Evolutionary conservation across 768 basidiomycete genomes (phyloP), one percentile per base, ranked within the genome.

Genomic region (Scleroderma bovista): DNA sequence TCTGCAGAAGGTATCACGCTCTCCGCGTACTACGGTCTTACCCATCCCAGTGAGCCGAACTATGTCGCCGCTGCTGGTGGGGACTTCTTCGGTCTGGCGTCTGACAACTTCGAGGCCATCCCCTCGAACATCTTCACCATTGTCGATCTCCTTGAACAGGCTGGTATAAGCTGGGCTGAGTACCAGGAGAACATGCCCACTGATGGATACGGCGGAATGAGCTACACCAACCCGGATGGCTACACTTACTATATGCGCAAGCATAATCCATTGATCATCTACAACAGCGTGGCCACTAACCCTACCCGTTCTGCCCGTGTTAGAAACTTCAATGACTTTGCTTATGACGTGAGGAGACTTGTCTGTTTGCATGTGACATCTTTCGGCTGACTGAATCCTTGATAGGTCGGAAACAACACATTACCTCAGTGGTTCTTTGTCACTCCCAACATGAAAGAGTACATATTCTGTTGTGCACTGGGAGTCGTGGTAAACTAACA

Each of bases 21-120:
- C 17, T 67, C 65, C 22, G 72, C 73, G 37, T 79, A 71, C 57
- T 78, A 73, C 53, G 72, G 66, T 2, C 37, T 79, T 32, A 78
- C 78, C 9, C 79, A 80, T 59, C 72, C 80, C 1, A 81, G 81
- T 1, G 74, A 84, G 62, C 83, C 83, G 24, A 83, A 84, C 60
- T 82, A 75, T 51, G 2, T 62, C n/a, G 72, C 74, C 12, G 58
- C 68, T 1, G 71, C 71, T n/a, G 76, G 74, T 11, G 80, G 79
- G 19, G 73, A 76, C 58, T 80, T 77, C 59, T 78, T 62, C 47
- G 81, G 74, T 37, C 67, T 75, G 64, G 59, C 58, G 10, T 73
- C 73, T 51, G 79, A 83, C 36, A 63, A 67, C 31, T n/a, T 48
- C 26, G 40, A 46, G 46, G 23, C 46, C 16, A 53, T 78, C 24